Evolutionary conservation across 2,329 filamentous ascomycete genomes (phyloP).

Genomic region (Diaporthe helianthi): DNA sequence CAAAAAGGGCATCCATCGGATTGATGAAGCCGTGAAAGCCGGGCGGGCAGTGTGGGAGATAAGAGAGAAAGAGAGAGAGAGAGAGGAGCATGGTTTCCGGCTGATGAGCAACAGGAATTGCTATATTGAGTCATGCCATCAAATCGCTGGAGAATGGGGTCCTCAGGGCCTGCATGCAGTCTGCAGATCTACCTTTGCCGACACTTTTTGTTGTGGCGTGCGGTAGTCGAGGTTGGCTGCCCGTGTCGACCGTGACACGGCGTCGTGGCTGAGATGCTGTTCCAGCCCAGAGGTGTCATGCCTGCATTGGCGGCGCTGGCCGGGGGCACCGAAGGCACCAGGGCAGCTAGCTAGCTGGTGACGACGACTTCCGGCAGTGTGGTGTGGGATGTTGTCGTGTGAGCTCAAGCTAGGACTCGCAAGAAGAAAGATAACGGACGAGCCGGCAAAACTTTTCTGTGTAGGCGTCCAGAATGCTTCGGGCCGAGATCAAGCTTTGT

Average conservation of each 20-base stretch:
- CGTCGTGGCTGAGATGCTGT: slow-evolving; percentile 1
- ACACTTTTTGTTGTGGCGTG: background rate
- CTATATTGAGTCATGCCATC: slow-evolving; percentile 14
- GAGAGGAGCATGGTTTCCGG: background rate
- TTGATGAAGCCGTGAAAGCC: background rate
- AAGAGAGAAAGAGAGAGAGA: slow-evolving; percentile 23
- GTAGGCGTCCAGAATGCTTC: background rate
- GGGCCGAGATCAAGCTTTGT: slow-evolving; percentile 26
- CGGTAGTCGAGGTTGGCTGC: background rate
- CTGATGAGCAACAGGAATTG: slow-evolving; percentile 25
- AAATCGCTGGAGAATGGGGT: slow-evolving; percentile 2
- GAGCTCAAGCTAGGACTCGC: background rate
- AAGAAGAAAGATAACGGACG: slow-evolving; percentile 21
- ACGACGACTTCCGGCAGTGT: background rate
- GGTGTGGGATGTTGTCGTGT: background rate
- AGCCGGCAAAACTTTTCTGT: slow-evolving; percentile 12
- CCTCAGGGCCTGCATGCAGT: background rate
- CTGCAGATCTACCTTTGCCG: background rate
- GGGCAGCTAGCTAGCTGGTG: background rate
- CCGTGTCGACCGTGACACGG: background rate
- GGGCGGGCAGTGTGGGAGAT: slow-evolving; percentile 12
- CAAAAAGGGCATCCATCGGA: background rate
- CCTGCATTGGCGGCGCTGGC: background rate
- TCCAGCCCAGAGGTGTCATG: slow-evolving; percentile 4
- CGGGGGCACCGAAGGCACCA: no score